Conservation (phyloP, 345 rosid genomes). For the Gossypium ekmanianum region DNA sequence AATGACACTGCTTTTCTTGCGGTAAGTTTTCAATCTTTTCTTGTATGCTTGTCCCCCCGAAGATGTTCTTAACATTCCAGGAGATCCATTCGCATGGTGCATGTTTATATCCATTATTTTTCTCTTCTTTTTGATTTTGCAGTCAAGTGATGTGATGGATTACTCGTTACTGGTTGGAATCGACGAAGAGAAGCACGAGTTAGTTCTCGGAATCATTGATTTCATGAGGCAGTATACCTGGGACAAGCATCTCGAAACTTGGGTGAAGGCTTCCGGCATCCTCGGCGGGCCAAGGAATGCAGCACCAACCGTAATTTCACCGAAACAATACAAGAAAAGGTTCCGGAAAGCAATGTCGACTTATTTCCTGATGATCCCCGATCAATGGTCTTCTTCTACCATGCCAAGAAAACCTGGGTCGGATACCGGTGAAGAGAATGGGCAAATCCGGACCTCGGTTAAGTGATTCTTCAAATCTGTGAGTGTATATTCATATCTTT, state of each 20-base stretch:
- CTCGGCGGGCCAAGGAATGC: conserved; percentile 81
- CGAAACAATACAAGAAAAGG: conserved; percentile 89
- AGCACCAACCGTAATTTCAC: conserved; percentile 90
- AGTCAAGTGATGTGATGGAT: conserved; percentile 93
- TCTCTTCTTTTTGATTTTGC: conserved; percentile 17
- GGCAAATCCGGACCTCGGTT: conserved; percentile 35
- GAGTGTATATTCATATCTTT: conserved; percentile 34
- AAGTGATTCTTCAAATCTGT: conserved; percentile 29
- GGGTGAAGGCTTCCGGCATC: conserved; percentile 87
- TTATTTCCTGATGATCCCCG: conserved; percentile 94
- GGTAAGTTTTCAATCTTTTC: conserved; percentile 41
- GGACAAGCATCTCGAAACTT: conserved; percentile 98
- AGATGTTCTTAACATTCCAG: background rate
- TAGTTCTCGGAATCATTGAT: conserved; percentile 89
- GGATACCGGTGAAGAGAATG: conserved; percentile 59
- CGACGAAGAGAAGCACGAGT: conserved; percentile 79
- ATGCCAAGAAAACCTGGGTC: conserved; percentile 49
- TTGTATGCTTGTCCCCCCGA: too few species aligned
- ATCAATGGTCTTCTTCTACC: conserved; percentile 82
- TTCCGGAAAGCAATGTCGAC: conserved; percentile 70
- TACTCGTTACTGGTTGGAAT: conserved; percentile 89
- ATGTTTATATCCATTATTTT: background rate
- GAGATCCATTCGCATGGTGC: background rate
- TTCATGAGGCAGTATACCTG: conserved; percentile 97
- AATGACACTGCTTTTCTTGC: conserved; percentile 94